phyloP scores from a whole-genome alignment of 2,329 filamentous ascomycete species.

The Macrophomina pseudophaseolina region DNA sequence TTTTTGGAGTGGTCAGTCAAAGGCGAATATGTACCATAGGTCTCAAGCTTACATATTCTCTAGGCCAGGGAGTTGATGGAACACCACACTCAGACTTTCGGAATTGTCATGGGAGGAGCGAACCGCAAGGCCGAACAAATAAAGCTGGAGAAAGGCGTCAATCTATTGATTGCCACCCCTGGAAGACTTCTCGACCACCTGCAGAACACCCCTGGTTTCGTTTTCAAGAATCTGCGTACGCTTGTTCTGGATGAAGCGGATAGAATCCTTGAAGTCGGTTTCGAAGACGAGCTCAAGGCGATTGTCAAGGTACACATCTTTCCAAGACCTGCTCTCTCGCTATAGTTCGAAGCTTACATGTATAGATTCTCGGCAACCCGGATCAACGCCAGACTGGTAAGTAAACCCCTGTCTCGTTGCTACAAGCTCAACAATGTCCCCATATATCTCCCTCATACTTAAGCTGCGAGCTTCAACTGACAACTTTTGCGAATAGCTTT shows the following conservation, averaged over 20 bases:
- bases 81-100: slow-evolving; percentile 91
- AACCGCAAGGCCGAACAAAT: slow-evolving; percentile 90
- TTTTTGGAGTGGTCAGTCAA: slow-evolving; percentile 76
- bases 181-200: slow-evolving; percentile 92
- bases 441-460: too few species aligned
- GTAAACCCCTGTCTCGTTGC: slow-evolving; percentile 46
- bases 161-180: slow-evolving; percentile 91
- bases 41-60: too few species aligned
- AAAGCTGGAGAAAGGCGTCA: slow-evolving; percentile 93
- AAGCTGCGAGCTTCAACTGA: background rate
- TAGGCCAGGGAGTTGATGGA: slow-evolving; percentile 67
- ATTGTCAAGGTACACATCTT: slow-evolving; percentile 78
- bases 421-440: too few species aligned
- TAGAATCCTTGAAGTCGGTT: slow-evolving; percentile 93
- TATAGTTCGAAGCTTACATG: background rate
- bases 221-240: slow-evolving; percentile 90
- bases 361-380: slow-evolving; percentile 4
- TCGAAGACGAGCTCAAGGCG: slow-evolving; percentile 97
- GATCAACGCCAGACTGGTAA: slow-evolving; percentile 1
- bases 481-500: slow-evolving; percentile 78
- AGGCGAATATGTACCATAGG: too few species aligned
- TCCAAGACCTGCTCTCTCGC: background rate
- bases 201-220: slow-evolving; percentile 86
- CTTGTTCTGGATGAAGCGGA: slow-evolving; percentile 97
- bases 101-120: slow-evolving; percentile 94